Base-by-base conservation (phyloP, 805 yeast species). In the Debaryomyces castellii region DNA sequence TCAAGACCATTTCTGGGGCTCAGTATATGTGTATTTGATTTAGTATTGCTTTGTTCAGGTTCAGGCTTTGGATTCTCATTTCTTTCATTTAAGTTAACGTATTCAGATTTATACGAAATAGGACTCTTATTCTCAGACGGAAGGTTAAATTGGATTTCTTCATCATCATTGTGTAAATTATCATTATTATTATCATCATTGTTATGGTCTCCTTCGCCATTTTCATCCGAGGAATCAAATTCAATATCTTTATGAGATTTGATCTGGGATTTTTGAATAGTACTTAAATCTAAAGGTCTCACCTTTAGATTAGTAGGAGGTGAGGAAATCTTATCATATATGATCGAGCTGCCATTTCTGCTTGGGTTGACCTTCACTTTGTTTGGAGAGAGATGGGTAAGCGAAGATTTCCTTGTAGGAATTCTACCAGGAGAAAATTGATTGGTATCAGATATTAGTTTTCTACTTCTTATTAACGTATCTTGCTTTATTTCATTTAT, bases 201-300 rank as follows among this genome's bases (percentile, higher is more conserved):
- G 12, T 20, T 20, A 11, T n/a, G n/a, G n/a, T n/a, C 11, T n/a
- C 14, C 14, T 18, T 46, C 46, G 1, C 52, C 57, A 20, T 51
- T 49, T 37, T 60, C 64, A 4, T 60, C 64, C 3, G 64, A 59
- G 4, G 62, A 53, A 45, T 59, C 67, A 45, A 63, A 63, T 38
- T 63, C 64, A 24, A 56, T 54, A 23, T 57, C 60, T 8, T 35
- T 35, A 11, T 23, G 24, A 6, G 5, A 20, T 11, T 35, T 11
- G 20, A 20, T 4, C 5, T 16, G 12, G 6, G 17, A 7, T 30
- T 14, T 14, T 20, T 14, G 34, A 16, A 22, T 8, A 2, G 43
- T 22, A 2, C 30, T 30, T 35, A 49, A 41, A 27, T 37, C 40
- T 23, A 54, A 30, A 1, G 58, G 59, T 14, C 48, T 30, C 3